A percentile compares a stretch with the other conserved stretches of the same genome.
Conservation (phyloP, 179 eudicot genomes). For the Spinacia oleracea region DNA sequence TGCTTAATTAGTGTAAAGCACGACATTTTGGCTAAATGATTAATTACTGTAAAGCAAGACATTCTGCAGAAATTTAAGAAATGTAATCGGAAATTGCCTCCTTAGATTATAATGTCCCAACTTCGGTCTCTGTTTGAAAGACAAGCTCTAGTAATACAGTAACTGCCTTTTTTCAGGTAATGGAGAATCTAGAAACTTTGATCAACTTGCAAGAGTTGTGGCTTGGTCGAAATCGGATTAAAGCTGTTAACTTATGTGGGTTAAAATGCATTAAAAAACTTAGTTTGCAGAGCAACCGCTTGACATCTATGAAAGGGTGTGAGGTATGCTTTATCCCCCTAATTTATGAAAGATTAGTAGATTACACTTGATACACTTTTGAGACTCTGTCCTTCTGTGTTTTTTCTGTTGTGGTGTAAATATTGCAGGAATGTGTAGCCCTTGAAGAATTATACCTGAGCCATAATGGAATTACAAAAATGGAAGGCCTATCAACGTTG, state of each 20-base stretch:
- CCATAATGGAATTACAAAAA: slow-evolving; percentile 89
- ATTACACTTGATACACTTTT: not conserved
- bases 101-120: not conserved
- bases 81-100: not conserved
- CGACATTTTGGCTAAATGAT: not conserved
- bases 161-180: slow-evolving; percentile 48
- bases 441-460: slow-evolving; percentile 92
- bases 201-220: slow-evolving; percentile 81
- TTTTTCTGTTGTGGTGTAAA: slow-evolving; percentile 1
- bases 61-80: not conserved
- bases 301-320: slow-evolving; percentile 79
- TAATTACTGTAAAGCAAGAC: slow-evolving; percentile 3
- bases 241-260: slow-evolving; percentile 77
- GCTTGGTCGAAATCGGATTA: slow-evolving; percentile 96
- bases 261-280: slow-evolving; percentile 83
- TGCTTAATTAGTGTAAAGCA: slow-evolving; percentile 9
- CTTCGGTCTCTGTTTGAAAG: not conserved
- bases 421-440: slow-evolving; percentile 78
- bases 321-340: slow-evolving; percentile 52
- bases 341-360: not conserved
- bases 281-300: slow-evolving; percentile 94
- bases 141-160: not conserved
- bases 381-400: slow-evolving; percentile 8
- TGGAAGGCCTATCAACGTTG: slow-evolving; percentile 87
- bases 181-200: slow-evolving; percentile 76